These are phyloP conservation scores for Naganishia vaughanmartiniae DNA, from an alignment of 768 basidiomycete genomes.

Conservation along the genomic window DNA sequence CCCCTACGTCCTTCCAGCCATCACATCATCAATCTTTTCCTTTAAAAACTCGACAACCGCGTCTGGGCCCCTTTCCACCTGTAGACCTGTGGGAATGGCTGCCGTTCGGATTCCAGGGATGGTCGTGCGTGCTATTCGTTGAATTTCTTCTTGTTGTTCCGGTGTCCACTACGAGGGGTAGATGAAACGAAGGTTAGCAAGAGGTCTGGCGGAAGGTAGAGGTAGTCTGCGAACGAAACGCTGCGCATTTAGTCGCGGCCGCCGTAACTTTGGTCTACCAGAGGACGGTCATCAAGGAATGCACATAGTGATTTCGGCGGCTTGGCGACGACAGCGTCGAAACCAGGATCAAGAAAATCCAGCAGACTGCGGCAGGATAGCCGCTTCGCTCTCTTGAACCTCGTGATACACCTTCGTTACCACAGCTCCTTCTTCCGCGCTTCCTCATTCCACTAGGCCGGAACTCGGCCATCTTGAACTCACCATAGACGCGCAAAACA, in stretches of 20 bases:
- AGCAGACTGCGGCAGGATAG: no score
- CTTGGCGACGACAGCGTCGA: no score
- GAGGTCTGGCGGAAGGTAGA: background rate
- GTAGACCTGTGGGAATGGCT: conserved; percentile 46
- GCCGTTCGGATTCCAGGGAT: conserved; percentile 46
- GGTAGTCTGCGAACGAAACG: no score
- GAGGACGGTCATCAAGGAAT: no score
- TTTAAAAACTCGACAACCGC: conserved; percentile 43
- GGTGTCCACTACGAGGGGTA: conserved; percentile 43
- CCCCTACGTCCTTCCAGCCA: conserved; percentile 24
- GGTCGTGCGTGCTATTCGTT: conserved; percentile 41
- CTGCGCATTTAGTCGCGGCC: no score
- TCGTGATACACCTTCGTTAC: no score
- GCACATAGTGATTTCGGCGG: no score
- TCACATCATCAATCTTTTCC: conserved; percentile 44
- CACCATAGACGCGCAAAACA: conserved; percentile 47
- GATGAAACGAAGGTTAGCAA: background rate
- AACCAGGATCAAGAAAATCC: no score
- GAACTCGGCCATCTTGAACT: background rate
- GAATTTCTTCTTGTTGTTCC: conserved; percentile 45
- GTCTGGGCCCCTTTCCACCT: conserved; percentile 42
- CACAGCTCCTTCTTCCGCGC: no score
- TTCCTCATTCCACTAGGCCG: no score
- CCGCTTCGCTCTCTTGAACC: no score
- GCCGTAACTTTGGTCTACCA: no score